Evolutionary conservation across 768 basidiomycete species (phyloP).

Genomic region (Harrya chromipes): DNA sequence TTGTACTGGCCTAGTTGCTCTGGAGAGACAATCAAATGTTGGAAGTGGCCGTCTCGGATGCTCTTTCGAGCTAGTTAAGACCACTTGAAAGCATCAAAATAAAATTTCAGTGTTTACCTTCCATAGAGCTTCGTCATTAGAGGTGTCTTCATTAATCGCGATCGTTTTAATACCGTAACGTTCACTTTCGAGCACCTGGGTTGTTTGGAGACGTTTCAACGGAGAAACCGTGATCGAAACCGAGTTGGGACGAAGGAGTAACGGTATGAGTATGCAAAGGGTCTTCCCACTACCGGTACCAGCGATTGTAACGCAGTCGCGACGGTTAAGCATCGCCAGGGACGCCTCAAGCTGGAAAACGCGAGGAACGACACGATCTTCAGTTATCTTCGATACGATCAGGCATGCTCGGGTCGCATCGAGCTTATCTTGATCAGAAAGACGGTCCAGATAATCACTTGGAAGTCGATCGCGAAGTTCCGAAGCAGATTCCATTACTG

Average conservation of each 20-base stretch:
- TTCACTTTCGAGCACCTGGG: neutral
- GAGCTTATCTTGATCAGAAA: neutral
- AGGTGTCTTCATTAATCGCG: neutral
- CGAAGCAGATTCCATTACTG: no score
- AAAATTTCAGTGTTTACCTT: no score
- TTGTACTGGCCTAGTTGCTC: slow-evolving; percentile 5
- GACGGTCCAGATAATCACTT: neutral
- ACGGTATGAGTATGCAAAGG: neutral
- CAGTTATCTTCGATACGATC: neutral
- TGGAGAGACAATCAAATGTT: slow-evolving; percentile 6
- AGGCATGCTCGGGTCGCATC: neutral
- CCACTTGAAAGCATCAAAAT: no score
- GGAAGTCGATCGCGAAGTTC: no score
- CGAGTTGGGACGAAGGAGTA: neutral
- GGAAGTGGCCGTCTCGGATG: neutral
- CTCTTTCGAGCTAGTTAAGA: neutral
- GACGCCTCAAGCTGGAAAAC: slow-evolving; percentile 1
- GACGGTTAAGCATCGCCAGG: neutral
- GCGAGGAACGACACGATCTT: neutral
- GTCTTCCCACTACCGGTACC: slow-evolving; percentile 1
- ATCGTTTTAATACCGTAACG: neutral
- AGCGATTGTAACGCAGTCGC: neutral
- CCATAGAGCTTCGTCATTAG: neutral
- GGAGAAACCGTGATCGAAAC: neutral
- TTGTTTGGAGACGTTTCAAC: neutral